phyloP scores from a whole-genome alignment of 192 early-diverging fungal species.

The Gamsiella multidivaricata region DNA sequence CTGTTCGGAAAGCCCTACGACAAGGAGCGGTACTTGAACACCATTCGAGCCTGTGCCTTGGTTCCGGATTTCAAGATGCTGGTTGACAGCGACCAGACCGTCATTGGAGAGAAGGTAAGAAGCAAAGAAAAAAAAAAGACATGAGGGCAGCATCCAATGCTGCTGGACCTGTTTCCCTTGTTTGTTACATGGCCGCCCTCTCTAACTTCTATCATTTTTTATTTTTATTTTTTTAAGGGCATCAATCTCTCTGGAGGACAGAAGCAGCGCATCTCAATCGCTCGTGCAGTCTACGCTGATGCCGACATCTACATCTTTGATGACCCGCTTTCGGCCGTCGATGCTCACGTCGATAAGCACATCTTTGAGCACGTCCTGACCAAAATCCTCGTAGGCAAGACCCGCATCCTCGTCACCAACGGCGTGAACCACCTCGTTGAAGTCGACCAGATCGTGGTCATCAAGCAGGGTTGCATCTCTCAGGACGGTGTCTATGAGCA shows the following conservation, averaged over 20 bases:
- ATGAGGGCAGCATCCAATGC: not conserved
- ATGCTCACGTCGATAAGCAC: constrained; percentile 67
- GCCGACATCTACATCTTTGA: constrained; percentile 68
- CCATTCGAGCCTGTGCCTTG: constrained; percentile 83
- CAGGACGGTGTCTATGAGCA: constrained; percentile 70
- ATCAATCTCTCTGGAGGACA: constrained; percentile 81
- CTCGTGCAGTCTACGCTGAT: constrained; percentile 84
- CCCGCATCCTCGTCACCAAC: constrained; percentile 84
- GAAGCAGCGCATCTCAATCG: constrained; percentile 71
- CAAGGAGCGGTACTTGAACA: constrained; percentile 58
- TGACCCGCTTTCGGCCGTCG: constrained; percentile 68
- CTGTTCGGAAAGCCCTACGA: constrained; percentile 83
- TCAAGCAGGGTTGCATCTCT: constrained; percentile 72
- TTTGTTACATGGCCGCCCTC: not conserved
- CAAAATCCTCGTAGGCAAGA: constrained; percentile 70
- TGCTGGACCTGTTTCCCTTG: not conserved
- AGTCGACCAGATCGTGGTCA: constrained; percentile 70
- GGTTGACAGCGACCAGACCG: constrained; percentile 86
- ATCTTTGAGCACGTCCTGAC: constrained; percentile 38
- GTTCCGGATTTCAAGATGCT: constrained; percentile 86
- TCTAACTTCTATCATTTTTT: constrained; percentile 1
- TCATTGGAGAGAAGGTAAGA: constrained; percentile 81
- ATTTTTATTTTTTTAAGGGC: constrained; percentile 55
- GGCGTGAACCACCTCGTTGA: constrained; percentile 75
- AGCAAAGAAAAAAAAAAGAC: not conserved